phyloP scores from a whole-genome alignment of 2,329 filamentous ascomycete genomes.

The Fusarium pininemorale region DNA sequence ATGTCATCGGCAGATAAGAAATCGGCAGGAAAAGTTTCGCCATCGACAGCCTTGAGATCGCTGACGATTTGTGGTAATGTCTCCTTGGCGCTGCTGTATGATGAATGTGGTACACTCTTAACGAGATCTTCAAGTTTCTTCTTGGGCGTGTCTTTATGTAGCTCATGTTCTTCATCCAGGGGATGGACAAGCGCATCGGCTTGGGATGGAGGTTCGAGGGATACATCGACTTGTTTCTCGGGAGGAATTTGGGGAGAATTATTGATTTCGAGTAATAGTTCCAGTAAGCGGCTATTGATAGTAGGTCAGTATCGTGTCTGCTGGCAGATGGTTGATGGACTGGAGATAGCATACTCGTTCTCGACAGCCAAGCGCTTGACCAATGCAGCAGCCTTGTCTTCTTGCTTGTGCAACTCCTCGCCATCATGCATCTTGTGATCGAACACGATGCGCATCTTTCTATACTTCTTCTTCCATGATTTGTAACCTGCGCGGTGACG shows the following conservation, averaged over 20 bases:
- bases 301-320: constrained; percentile 27
- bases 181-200: constrained; percentile 46
- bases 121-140: constrained; percentile 63
- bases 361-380: constrained; percentile 87
- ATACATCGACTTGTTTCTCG: constrained; percentile 78
- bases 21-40: constrained; percentile 66
- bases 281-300: constrained; percentile 77
- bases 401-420: constrained; percentile 82
- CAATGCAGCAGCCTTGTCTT: constrained; percentile 81
- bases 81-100: constrained; percentile 65
- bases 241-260: constrained; percentile 79
- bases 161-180: constrained; percentile 47
- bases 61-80: constrained; percentile 67
- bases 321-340: neutral
- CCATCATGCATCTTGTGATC: constrained; percentile 81
- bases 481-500: constrained; percentile 64
- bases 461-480: constrained; percentile 92
- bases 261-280: constrained; percentile 91
- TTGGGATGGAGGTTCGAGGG: constrained; percentile 56
- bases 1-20: constrained; percentile 77
- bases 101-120: constrained; percentile 60
- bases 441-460: constrained; percentile 85
- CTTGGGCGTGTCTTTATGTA: constrained; percentile 54
- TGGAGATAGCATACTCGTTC: constrained; percentile 78
- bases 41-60: constrained; percentile 60